A percentile compares a stretch with the other conserved stretches of the same genome.
Evolutionary conservation across 345 rosid genomes (phyloP).

Genomic region (Melastoma malabathricum): DNA sequence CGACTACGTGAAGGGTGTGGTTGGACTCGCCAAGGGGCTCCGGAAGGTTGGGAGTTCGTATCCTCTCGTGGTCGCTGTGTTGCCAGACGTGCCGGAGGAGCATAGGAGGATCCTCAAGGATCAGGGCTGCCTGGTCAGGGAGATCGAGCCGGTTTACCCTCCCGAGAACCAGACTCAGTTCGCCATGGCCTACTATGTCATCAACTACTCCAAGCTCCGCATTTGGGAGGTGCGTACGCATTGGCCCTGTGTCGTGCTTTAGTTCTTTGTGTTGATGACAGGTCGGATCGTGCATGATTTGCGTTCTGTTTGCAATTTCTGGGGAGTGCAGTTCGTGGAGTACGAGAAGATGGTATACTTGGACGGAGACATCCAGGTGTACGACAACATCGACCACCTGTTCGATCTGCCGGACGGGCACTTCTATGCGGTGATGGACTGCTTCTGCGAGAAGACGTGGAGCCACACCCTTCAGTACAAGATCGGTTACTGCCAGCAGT

Average conservation of each 20-base stretch:
- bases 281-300: too few relatives aligned
- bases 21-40: constrained; percentile 75
- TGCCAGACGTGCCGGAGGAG: constrained; percentile 72
- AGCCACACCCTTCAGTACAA: constrained; percentile 41
- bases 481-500: constrained; percentile 73
- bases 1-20: constrained; percentile 65
- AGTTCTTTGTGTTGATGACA: too few relatives aligned
- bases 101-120: constrained; percentile 64
- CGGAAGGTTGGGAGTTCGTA: constrained; percentile 44
- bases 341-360: constrained; percentile 67
- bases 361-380: constrained; percentile 79
- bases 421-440: constrained; percentile 67
- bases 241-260: too few relatives aligned
- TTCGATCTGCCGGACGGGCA: constrained; percentile 48
- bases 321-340: constrained; percentile 67
- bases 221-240: too few relatives aligned
- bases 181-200: constrained; percentile 69
- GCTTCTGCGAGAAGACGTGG: constrained; percentile 76
- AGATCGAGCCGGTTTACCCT: constrained; percentile 84
- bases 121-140: constrained; percentile 41
- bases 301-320: too few relatives aligned
- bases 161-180: constrained; percentile 53
- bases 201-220: constrained; percentile 81
- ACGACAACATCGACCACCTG: constrained; percentile 54
- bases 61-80: constrained; percentile 61